Evolutionary conservation across 306 rosid species (phyloP), one percentile per base, ranked within the genome.

Genomic region (Trifolium dubium): DNA sequence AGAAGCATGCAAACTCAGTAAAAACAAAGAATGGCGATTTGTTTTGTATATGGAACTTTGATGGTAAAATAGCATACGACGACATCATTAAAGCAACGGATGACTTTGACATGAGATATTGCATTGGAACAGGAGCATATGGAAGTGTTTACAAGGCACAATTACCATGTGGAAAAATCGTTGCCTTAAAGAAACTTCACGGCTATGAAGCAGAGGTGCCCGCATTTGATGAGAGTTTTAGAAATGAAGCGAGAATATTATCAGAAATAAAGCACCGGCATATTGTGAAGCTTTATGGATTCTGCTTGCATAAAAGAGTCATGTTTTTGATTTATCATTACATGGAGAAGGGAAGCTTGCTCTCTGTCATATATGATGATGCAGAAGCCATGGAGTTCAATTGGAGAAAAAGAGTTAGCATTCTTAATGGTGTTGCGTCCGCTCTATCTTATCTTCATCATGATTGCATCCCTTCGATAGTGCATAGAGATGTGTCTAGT

Each of bases 371-470:
- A 14, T 54, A 23, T 53, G 39, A 76, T 55, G 74, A 76, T 31
- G 37, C 0, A 39, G 28, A 68, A 14, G 54, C 63, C n/a, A 5
- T n/a, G n/a, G n/a, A n/a, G n/a, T 43, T 76, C 47, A 50, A 61
- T 12, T 76, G 67, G 80, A 67, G 10, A 15, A 76, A 76, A 13
- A 76, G 76, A 62, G 19, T 68, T 44, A 44, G 14, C 62, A 32
- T 46, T 8, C 39, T 76, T 17, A 77, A 77, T 68, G 80, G 80
- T n/a, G 31, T 23, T 32, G 80, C 80, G 13, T 49, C 13, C 34
- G 80, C 69, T 68, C 6, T 77, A 1, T 77, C 81, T 4, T 69
- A 69, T 77, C 64, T 69, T 37, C 81, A 77, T 47, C 64, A 77
- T 68, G 81, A 77, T 1, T 47, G 8, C 31, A 58, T 1, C 0